These are phyloP conservation scores for Gossypium trilobum DNA, from an alignment of 441 rosid genomes.

Conservation along the genomic window DNA sequence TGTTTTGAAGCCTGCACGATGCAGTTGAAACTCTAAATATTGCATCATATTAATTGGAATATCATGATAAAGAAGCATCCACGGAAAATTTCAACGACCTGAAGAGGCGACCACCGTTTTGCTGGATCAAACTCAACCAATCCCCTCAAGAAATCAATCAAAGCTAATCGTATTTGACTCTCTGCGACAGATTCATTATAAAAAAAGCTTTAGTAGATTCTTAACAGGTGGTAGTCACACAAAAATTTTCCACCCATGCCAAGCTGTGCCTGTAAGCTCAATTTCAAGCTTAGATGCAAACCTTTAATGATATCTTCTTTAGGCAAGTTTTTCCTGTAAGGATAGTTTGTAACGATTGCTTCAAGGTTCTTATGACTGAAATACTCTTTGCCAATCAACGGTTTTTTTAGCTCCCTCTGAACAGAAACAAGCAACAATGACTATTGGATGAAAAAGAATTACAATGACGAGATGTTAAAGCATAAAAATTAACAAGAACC, in stretches of 20 bases:
- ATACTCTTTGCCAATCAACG: conserved; percentile 88
- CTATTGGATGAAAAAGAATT: conserved; percentile 15
- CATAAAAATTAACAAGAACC: neutral
- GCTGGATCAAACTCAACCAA: conserved; percentile 98
- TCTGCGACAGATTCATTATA: conserved; percentile 40
- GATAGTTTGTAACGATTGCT: conserved; percentile 78
- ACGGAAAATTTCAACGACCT: conserved; percentile 44
- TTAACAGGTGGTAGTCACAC: conserved; percentile 10
- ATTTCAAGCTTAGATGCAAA: conserved; percentile 24
- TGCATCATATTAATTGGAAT: neutral
- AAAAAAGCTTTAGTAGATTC: conserved; percentile 13
- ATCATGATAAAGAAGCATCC: conserved; percentile 9
- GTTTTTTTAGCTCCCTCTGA: conserved; percentile 88
- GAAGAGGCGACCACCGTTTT: conserved; percentile 98
- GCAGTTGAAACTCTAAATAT: conserved; percentile 14
- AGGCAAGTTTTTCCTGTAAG: conserved; percentile 70
- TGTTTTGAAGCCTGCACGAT: conserved; percentile 86
- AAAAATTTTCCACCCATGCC: neutral
- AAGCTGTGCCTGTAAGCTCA: neutral
- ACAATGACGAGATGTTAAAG: conserved; percentile 2
- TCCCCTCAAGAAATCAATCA: conserved; percentile 95
- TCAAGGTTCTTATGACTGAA: conserved; percentile 89
- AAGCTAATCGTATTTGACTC: conserved; percentile 73
- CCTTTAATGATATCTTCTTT: conserved; percentile 78
- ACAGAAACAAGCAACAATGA: conserved; percentile 21